Conservation (phyloP, 805 yeast species). For the Kodamaea jinghongensis region DNA sequence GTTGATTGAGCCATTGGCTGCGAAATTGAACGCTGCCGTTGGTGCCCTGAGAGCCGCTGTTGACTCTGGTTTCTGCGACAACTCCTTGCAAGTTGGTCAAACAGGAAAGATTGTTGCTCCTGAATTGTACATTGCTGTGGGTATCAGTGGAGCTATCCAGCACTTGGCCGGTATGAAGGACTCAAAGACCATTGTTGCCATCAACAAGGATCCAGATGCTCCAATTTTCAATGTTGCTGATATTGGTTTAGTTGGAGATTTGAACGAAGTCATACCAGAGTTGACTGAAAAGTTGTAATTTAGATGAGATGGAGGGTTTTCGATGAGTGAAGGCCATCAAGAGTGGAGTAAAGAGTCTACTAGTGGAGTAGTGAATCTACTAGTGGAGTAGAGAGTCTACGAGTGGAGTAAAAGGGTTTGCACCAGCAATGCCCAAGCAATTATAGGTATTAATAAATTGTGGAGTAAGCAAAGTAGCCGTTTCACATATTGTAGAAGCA, state of each 20-base stretch:
- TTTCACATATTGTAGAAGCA: too few species aligned
- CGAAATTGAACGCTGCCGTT: constrained; percentile 80
- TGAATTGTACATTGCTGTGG: constrained; percentile 87
- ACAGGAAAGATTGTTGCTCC: constrained; percentile 99
- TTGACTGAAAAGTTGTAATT: constrained; percentile 69
- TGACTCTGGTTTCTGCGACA: constrained; percentile 92
- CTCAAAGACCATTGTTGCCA: constrained; percentile 88
- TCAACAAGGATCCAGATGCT: constrained; percentile 91
- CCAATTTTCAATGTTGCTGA: constrained; percentile 93
- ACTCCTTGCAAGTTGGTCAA: constrained; percentile 95
- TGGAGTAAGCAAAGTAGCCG: too few species aligned
- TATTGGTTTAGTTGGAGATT: constrained; percentile 83
- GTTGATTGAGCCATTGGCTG: constrained; percentile 79
- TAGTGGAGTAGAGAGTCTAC: too few species aligned
- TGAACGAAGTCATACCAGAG: constrained; percentile 87
- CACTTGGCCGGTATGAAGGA: constrained; percentile 99
- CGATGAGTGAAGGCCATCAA: too few species aligned
- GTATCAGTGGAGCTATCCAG: constrained; percentile 96
- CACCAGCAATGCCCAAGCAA: too few species aligned
- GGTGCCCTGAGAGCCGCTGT: constrained; percentile 99
- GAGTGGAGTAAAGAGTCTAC: too few species aligned
- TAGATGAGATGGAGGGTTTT: too few species aligned
- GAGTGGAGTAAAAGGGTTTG: too few species aligned
- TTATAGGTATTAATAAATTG: too few species aligned
- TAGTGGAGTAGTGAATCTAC: too few species aligned